Evolutionary conservation across 2,329 filamentous ascomycete genomes (phyloP).

Genomic region (Penicillium psychrosexuale): DNA sequence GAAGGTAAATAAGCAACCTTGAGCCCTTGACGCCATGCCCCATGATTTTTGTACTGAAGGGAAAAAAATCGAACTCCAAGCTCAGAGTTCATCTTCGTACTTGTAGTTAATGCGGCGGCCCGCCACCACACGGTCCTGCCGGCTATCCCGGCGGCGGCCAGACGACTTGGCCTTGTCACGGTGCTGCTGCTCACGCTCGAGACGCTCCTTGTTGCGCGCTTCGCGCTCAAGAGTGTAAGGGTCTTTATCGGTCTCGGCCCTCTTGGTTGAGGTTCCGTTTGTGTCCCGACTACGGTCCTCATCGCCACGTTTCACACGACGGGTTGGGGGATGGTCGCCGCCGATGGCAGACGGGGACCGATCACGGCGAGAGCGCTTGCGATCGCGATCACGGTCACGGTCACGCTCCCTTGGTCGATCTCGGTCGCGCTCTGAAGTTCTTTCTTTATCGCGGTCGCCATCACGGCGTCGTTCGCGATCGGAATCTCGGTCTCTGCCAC

Average conservation of each 20-base stretch:
- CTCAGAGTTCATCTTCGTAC: constrained; percentile 46
- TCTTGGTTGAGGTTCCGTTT: constrained; percentile 11
- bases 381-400: constrained; percentile 46
- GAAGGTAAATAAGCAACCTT: background rate
- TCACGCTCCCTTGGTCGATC: constrained; percentile 24
- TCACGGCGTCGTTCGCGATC: constrained; percentile 26
- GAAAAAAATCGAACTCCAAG: background rate
- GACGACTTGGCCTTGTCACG: constrained; percentile 48
- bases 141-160: constrained; percentile 35
- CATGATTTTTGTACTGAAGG: constrained; percentile 6
- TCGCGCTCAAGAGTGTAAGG: constrained; percentile 72
- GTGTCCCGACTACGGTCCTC: constrained; percentile 26
- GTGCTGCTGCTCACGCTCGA: constrained; percentile 64
- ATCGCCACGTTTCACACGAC: constrained; percentile 36
- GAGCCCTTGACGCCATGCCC: constrained; percentile 6
- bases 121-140: constrained; percentile 31
- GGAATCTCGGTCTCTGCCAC: constrained; percentile 44
- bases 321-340: constrained; percentile 35
- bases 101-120: constrained; percentile 48
- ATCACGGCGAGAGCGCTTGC: constrained; percentile 43
- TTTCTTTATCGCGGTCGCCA: constrained; percentile 32
- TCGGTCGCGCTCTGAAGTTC: constrained; percentile 33
- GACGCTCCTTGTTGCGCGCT: constrained; percentile 59
- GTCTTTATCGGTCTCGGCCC: constrained; percentile 54
- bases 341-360: constrained; percentile 35